Base-by-base conservation (phyloP, 352 stramenopile species). In the Pythium dissimile region DNA sequence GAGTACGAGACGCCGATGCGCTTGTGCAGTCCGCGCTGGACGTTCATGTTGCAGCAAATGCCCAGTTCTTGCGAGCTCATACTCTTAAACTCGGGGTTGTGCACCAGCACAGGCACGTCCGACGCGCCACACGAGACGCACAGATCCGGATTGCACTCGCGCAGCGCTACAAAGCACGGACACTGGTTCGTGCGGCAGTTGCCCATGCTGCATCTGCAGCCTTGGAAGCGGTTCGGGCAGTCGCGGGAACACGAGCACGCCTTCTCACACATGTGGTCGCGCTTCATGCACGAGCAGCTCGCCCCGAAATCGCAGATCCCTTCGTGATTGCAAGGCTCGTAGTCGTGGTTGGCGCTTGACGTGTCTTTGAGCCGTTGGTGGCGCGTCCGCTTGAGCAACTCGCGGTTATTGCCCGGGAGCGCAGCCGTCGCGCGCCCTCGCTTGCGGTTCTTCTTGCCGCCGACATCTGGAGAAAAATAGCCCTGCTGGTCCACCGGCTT, bases 241-340 rank as follows among this genome's bases (percentile, higher is more conserved):
- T 91, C 72, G 6, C 72, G 76, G 5, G 83, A 87, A 54, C 83
- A 93, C n/a, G 80, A 89, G 58, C 83, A 93, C 42, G 83, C 80
- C 60, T 89, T 91, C 44, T 91, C 79, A 34, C 83, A 93, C 45
- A 73, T 90, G 60, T 93, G 83, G 42, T 90, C 74, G 38, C 81
- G 78, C 41, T 71, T 74, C 64, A 89, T 87, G 49, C 83, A 93
- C n/a, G 79, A 86, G 60, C 83, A 93, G 32, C 46, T 62, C 1
- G 28, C 71, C 13, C 71, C 66, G 45, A 67, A 69, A 67, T 78
- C 57, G 52, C 80, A 91, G 23, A 68, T 59, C 9, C 83, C 83
- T n/a, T 87, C 68, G 54, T 93, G 83, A 41, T 87, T 84, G 57
- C 83, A 93, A 38, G 83, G 83, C 43, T 90, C 79, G 43, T 88